Evolutionary conservation across 768 basidiomycete species (phyloP).

Genomic region (Mycena vitilis): DNA sequence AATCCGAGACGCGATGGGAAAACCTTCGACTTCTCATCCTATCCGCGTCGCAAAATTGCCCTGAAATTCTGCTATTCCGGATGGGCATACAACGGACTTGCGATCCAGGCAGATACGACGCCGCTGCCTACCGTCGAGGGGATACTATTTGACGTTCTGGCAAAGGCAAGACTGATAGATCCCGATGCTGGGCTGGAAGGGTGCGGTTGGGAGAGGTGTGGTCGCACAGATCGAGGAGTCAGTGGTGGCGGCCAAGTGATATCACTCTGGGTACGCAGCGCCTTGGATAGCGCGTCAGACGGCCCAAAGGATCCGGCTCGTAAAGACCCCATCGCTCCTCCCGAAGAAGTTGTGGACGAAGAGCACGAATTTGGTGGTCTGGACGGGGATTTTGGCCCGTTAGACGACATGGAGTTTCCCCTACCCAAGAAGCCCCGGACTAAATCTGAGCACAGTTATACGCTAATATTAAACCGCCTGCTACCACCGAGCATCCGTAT

Average conservation of each 20-base stretch:
- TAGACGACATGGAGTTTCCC: conserved; percentile 44
- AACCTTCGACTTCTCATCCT: conserved; percentile 70
- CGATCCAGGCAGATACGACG: conserved; percentile 77
- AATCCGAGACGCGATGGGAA: conserved; percentile 43
- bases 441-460: conserved; percentile 76
- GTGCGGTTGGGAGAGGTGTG: conserved; percentile 92
- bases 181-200: conserved; percentile 80
- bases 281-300: conserved; percentile 47
- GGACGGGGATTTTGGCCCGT: conserved; percentile 48
- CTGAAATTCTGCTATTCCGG: conserved; percentile 94
- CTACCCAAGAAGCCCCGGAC: conserved; percentile 32
- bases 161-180: conserved; percentile 82
- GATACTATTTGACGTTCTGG: conserved; percentile 83
- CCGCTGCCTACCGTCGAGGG: conserved; percentile 92
- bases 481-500: conserved; percentile 92
- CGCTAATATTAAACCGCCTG: conserved; percentile 84
- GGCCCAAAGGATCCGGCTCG: not conserved
- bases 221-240: conserved; percentile 95
- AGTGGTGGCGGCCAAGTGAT: conserved; percentile 95
- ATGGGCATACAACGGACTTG: conserved; percentile 91
- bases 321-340: not conserved
- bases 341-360: conserved; percentile 22
- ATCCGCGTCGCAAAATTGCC: conserved; percentile 90
- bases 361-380: conserved; percentile 35
- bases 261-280: conserved; percentile 90